These are phyloP conservation scores for Leucosporidium scottii DNA, from an alignment of 768 basidiomycete species.

Conservation along the genomic window DNA sequence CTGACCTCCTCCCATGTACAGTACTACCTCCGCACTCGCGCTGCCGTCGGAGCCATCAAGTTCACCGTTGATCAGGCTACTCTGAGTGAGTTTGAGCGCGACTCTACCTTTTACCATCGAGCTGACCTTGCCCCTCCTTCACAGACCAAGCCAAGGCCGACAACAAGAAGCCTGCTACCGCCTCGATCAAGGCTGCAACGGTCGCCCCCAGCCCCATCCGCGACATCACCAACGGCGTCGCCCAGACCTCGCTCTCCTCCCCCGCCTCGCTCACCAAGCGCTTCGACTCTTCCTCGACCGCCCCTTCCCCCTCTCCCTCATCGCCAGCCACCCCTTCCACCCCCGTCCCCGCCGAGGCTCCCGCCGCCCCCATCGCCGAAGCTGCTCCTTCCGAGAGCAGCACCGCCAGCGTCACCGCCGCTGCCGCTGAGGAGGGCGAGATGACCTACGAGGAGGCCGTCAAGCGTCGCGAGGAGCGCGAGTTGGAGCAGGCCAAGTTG, in stretches of 20 bases:
- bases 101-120: no score
- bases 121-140: not conserved
- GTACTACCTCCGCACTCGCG: constrained; percentile 82
- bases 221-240: constrained; percentile 36
- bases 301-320: constrained; percentile 19
- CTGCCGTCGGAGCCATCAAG: constrained; percentile 92
- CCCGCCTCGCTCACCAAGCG: constrained; percentile 4
- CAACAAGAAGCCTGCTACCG: constrained; percentile 13
- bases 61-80: constrained; percentile 66
- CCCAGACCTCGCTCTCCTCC: constrained; percentile 28
- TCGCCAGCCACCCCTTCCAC: not conserved
- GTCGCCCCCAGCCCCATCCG: constrained; percentile 17
- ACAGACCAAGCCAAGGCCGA: constrained; percentile 41
- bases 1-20: not conserved
- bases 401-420: not conserved
- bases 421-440: constrained; percentile 42
- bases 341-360: constrained; percentile 33
- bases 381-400: no score
- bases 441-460: constrained; percentile 59
- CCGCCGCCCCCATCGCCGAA: not conserved
- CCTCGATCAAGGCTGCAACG: not conserved
- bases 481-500: constrained; percentile 72
- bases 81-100: constrained; percentile 8
- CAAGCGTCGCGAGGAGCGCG: constrained; percentile 59
- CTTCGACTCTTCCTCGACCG: constrained; percentile 5